Base-by-base conservation (phyloP, 257 asterid genomes). In the Scutellaria barbata region DNA sequence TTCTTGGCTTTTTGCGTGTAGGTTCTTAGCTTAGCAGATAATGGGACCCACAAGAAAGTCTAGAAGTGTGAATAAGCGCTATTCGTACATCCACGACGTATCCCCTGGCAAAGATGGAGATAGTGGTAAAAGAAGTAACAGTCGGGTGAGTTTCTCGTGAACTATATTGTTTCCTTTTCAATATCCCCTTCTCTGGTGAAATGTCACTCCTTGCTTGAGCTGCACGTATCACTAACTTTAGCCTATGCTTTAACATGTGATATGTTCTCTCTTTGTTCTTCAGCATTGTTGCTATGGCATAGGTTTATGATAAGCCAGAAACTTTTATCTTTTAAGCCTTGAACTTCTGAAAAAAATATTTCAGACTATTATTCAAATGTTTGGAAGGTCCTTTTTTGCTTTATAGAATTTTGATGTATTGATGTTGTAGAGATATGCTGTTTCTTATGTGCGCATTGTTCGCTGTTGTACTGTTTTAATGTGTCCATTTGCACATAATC, bases 21-120 rank as follows among this genome's bases (percentile, higher is more conserved):
- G 68, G 59, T 42, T 62, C 66, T 37, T 74, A 52, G 30, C 40
- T 60, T 72, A 76, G 78, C 70, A 39, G 73, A 71, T 61, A 67
- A 94, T 94, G 99, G 96, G 85, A 47, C 98, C 99, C 45, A 48
- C 88, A 45, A 85, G 96, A 81, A 94, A 94, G 81, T 78, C 92
- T 30, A 86, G 87, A 79, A 94, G 81, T 51, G 77, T 85, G 80
- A 85, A 88, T 79, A 91, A 87, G 81, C 86, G 90, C 7, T 80
- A 86, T 70, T 83, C 92, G 64, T 66, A 76, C 73, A 71, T 82
- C 70, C 79, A 71, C 57, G 96, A 92, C 30, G 88, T 75, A 14
- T 89, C 98, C 73, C 96, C 96, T 65, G 81, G 75, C 69, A 94
- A 86, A 83, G 95, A 86, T 63, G 90, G 82, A 22, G 90, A 84